phyloP scores from a whole-genome alignment of 345 rosid species.

The Heritiera fomes region DNA sequence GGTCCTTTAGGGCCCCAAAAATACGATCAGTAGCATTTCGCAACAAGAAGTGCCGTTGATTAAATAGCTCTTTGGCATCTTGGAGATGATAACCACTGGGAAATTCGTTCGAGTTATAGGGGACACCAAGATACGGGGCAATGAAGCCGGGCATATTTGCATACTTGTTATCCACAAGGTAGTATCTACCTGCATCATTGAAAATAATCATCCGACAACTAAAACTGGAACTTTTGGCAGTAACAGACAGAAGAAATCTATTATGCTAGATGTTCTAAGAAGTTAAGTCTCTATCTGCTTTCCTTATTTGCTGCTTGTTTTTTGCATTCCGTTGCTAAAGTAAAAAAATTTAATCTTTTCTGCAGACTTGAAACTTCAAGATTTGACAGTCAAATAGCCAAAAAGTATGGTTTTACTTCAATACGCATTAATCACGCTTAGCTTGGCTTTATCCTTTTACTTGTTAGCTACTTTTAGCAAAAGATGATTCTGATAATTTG shows the following conservation, averaged over 20 bases:
- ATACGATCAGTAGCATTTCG: slow-evolving; percentile 48
- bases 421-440: background rate
- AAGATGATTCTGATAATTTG: background rate
- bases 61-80: slow-evolving; percentile 69
- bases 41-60: slow-evolving; percentile 65
- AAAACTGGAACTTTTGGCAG: slow-evolving; percentile 9
- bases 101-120: slow-evolving; percentile 42
- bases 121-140: slow-evolving; percentile 58
- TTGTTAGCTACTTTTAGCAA: background rate
- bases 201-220: slow-evolving; percentile 13
- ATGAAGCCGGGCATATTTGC: slow-evolving; percentile 76
- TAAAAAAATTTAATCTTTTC: background rate
- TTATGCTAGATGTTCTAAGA: background rate
- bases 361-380: background rate
- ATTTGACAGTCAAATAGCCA: background rate
- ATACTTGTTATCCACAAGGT: slow-evolving; percentile 66
- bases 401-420: background rate
- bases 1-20: slow-evolving; percentile 72
- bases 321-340: background rate
- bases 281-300: background rate
- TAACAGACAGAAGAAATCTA: slow-evolving; percentile 8
- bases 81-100: slow-evolving; percentile 48
- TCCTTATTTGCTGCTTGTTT: background rate
- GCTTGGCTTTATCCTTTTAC: background rate
- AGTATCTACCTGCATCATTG: slow-evolving; percentile 66